Conservation (phyloP, 805 yeast species). For the Saccharomyces paradoxus region DNA sequence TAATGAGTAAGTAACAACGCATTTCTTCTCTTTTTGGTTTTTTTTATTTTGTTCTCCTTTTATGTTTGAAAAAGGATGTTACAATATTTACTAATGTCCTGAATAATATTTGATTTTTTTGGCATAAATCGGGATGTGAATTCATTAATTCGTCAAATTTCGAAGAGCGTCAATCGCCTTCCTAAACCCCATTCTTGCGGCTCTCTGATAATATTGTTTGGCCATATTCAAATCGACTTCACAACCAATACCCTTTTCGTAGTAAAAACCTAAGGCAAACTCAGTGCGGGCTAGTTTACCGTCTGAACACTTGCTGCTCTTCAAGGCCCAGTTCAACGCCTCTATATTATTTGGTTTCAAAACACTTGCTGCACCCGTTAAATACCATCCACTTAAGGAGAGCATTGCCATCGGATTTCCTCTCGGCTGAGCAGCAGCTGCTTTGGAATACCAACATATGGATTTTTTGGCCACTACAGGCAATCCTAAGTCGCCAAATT, state of each 20-base stretch:
- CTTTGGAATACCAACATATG: conserved; percentile 66
- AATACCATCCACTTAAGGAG: conserved; percentile 70
- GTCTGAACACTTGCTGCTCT: conserved; percentile 43
- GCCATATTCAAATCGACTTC: conserved; percentile 38
- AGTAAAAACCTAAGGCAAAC: conserved; percentile 60
- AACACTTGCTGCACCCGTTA: conserved; percentile 55
- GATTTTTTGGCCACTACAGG: conserved; percentile 48
- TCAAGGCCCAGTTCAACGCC: conserved; percentile 59
- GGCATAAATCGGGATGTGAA: neutral
- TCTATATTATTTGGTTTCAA: conserved; percentile 50
- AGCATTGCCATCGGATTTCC: conserved; percentile 59
- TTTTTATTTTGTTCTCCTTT: neutral
- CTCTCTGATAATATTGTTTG: conserved; percentile 43
- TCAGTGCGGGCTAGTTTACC: conserved; percentile 55
- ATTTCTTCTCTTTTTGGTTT: neutral
- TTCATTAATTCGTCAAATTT: conserved; percentile 1
- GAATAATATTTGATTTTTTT: neutral
- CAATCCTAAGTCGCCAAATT: conserved; percentile 54
- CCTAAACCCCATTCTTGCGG: conserved; percentile 55
- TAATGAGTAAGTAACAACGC: neutral
- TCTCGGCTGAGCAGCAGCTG: conserved; percentile 37
- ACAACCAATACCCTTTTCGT: conserved; percentile 59
- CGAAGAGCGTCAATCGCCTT: conserved; percentile 36
- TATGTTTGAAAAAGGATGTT: neutral
- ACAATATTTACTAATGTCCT: neutral